Conservation (phyloP, 2,329 filamentous ascomycete genomes). For the Curvularia sp. region DNA sequence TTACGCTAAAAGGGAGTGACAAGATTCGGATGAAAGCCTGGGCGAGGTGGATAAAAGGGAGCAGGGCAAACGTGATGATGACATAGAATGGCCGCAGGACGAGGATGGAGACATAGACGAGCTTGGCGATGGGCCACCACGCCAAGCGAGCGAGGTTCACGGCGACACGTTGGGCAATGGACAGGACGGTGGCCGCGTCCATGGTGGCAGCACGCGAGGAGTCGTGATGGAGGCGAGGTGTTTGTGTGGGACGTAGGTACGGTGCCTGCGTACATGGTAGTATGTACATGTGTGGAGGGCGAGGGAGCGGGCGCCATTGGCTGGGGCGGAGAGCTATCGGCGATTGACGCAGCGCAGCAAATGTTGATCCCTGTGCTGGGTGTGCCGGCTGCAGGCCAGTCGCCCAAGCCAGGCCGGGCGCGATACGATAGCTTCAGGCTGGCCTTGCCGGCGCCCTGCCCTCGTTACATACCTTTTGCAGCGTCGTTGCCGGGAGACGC, state of each 20-base stretch:
- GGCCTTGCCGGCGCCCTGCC: background rate
- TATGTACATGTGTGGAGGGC: too few relatives aligned
- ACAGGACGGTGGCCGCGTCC: slow-evolving; percentile 40
- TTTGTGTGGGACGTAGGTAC: background rate
- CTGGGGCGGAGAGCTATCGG: slow-evolving; percentile 27
- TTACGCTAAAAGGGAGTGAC: slow-evolving; percentile 56
- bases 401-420: slow-evolving; percentile 21
- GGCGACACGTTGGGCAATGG: slow-evolving; percentile 26
- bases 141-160: slow-evolving; percentile 37
- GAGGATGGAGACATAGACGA: slow-evolving; percentile 50
- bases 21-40: slow-evolving; percentile 51
- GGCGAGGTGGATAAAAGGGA: slow-evolving; percentile 59
- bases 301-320: slow-evolving; percentile 16
- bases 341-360: slow-evolving; percentile 26
- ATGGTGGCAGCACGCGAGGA: slow-evolving; percentile 26
- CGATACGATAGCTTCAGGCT: slow-evolving; percentile 19
- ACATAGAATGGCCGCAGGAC: slow-evolving; percentile 58
- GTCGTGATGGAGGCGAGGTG: slow-evolving; percentile 5
- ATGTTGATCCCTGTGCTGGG: slow-evolving; percentile 30
- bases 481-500: slow-evolving; percentile 4
- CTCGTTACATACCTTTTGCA: background rate
- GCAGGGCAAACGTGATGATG: slow-evolving; percentile 56
- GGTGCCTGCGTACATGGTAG: background rate
- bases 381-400: slow-evolving; percentile 26
- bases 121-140: slow-evolving; percentile 49